phyloP scores from a whole-genome alignment of 768 basidiomycete species.

The Mrakia gelida region DNA sequence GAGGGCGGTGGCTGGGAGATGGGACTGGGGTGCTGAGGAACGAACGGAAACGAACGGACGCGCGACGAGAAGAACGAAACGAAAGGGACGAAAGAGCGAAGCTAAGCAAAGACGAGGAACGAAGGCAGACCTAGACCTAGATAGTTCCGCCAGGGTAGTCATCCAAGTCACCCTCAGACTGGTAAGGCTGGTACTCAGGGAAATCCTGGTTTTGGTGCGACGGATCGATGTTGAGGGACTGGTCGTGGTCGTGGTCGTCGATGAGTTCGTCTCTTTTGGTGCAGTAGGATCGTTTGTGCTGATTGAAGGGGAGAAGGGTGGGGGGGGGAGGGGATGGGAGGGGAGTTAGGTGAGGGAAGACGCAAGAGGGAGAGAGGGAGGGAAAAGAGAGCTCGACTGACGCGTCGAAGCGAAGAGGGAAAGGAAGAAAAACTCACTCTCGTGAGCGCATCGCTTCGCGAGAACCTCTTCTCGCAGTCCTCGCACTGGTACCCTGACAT shows the following conservation, averaged over 20 bases:
- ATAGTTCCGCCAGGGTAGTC: background rate
- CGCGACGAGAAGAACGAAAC: too few species aligned
- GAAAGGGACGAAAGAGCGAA: background rate
- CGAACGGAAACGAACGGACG: too few species aligned
- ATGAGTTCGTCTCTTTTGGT: background rate
- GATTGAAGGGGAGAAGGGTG: too few species aligned
- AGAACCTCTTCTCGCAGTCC: slow-evolving; percentile 18
- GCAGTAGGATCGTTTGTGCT: slow-evolving; percentile 10
- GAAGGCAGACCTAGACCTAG: background rate
- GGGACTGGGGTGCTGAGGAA: too few species aligned
- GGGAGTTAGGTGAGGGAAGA: background rate
- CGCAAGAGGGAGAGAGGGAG: background rate
- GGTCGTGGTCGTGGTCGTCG: background rate
- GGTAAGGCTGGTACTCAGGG: background rate
- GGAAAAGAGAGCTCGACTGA: background rate
- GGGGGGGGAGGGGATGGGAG: background rate
- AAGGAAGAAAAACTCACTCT: background rate
- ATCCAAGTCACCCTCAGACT: background rate
- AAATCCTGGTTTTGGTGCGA: background rate
- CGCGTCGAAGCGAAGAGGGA: background rate
- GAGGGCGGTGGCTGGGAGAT: too few species aligned
- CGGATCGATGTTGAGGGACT: background rate
- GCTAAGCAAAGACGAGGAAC: background rate
- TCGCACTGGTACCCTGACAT: background rate
- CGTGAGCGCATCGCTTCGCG: slow-evolving; percentile 13